A percentile compares a stretch with the other conserved stretches of the same genome.
phyloP scores from a whole-genome alignment of 1,284 basidiomycete species.

The Phylloporus sp. region DNA sequence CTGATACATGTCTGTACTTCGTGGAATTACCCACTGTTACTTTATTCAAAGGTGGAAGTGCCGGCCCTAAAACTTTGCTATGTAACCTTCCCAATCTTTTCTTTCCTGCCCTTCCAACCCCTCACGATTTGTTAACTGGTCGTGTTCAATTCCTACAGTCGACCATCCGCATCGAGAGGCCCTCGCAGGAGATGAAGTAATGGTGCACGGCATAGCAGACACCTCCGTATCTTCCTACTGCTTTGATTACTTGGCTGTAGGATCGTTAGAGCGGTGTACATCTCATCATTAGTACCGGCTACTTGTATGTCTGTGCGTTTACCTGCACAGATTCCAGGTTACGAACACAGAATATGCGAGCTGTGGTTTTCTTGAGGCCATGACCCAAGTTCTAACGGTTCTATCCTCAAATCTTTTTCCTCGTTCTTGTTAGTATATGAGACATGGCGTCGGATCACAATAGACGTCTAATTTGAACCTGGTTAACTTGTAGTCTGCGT shows the following conservation, averaged over 20 bases:
- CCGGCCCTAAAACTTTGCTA: slow-evolving; percentile 44
- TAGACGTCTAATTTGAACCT: too few species aligned
- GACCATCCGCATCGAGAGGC: slow-evolving; percentile 68
- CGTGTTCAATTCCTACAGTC: slow-evolving; percentile 55
- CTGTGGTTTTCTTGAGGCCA: too few species aligned
- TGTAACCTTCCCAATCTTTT: background rate
- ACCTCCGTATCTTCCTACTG: slow-evolving; percentile 86
- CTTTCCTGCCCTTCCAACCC: slow-evolving; percentile 49
- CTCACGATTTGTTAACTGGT: slow-evolving; percentile 66
- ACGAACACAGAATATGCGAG: background rate
- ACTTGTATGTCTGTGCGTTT: background rate
- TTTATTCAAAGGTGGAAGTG: slow-evolving; percentile 6
- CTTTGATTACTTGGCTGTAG: slow-evolving; percentile 58
- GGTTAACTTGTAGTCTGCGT: too few species aligned
- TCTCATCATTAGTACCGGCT: slow-evolving; percentile 32
- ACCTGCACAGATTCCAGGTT: background rate
- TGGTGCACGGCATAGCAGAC: slow-evolving; percentile 86
- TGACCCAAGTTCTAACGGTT: too few species aligned
- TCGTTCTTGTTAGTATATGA: too few species aligned
- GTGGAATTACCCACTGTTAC: too few species aligned
- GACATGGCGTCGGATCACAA: too few species aligned
- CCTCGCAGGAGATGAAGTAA: slow-evolving; percentile 90
- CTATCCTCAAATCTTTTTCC: too few species aligned
- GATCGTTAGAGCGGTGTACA: slow-evolving; percentile 90
- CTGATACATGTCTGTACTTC: background rate